Evolutionary conservation across 257 asterid genomes (phyloP), one percentile per base, ranked within the genome.

Genomic region (Nicotiana otophora): DNA sequence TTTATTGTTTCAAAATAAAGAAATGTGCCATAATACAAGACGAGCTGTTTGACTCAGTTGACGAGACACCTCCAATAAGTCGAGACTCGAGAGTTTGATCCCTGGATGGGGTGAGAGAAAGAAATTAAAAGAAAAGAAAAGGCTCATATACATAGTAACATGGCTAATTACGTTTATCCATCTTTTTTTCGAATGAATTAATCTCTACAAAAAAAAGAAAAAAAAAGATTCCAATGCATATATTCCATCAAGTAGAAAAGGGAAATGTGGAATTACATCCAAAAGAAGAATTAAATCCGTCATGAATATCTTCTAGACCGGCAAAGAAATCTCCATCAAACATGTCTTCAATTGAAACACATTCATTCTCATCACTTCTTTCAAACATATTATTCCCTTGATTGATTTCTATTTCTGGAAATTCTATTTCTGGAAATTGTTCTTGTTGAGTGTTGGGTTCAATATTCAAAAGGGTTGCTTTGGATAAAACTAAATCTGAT

Each of bases 311-410:
- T 72, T 81, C 83, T 19, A 81, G 51, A 3, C 83, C 83, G 1
- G 83, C 79, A 81, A 81, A 81, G 83, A 81, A 81, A n/a, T 81
- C 83, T 31, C 77, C 83, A 65, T 53, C 62, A 66, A 75, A 75
- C 80, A 75, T 75, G 3, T 75, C 80, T 51, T 75, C 26, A 75
- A 75, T 51, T 26, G 80, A 75, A 51, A 75, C 80, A 51, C 46
- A 75, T 51, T 75, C 80, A 64, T 66, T 46, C 39, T 72, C 83
- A 66, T 81, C 77, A 46, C 53, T 36, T 30, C 66, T 79, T 46
- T 54, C 66, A 60, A 53, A 54, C 64, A 63, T 26, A 31, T 34
- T 2, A 33, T 80, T 81, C 39, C 39, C 66, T 55, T 55, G 30
- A 36, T 62, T 78, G 4, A 55, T 70, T 48, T 69, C 64, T 54